Evolutionary conservation across 1,284 basidiomycete genomes (phyloP).

Genomic region (Ceratobasidium sp.): DNA sequence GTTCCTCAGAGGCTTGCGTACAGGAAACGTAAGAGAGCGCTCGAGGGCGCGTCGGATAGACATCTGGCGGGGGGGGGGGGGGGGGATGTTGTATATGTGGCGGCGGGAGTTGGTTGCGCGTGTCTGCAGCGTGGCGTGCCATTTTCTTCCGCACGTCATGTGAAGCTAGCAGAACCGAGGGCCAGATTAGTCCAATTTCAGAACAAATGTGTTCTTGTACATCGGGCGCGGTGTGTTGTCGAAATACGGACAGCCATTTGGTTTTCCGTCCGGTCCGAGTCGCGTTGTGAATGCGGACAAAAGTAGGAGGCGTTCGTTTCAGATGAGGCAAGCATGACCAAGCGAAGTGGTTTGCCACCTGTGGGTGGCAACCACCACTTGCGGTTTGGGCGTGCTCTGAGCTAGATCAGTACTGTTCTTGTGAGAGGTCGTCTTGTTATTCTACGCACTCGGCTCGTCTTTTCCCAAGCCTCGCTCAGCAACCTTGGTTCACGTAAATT

Average conservation of each 20-base stretch:
- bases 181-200: neutral
- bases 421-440: too few relatives aligned
- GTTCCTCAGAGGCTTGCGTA: neutral
- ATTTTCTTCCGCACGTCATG: slow-evolving; percentile 12
- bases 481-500: too few relatives aligned
- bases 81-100: neutral
- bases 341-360: slow-evolving; percentile 11
- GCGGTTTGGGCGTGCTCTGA: too few relatives aligned
- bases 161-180: slow-evolving; percentile 13
- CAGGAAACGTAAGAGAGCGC: slow-evolving; percentile 35
- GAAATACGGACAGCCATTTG: too few relatives aligned
- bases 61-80: slow-evolving; percentile 8
- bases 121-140: neutral
- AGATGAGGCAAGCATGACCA: neutral
- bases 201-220: neutral
- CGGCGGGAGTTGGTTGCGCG: neutral
- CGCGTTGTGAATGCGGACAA: slow-evolving; percentile 6
- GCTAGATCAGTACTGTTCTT: too few relatives aligned
- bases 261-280: neutral
- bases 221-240: neutral
- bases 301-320: neutral
- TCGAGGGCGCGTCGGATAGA: slow-evolving; percentile 30
- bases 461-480: too few relatives aligned
- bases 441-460: too few relatives aligned
- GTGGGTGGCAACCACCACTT: neutral